Evolutionary conservation across 495 filamentous ascomycete genomes (phyloP).

Genomic region (Xylaria sp.): DNA sequence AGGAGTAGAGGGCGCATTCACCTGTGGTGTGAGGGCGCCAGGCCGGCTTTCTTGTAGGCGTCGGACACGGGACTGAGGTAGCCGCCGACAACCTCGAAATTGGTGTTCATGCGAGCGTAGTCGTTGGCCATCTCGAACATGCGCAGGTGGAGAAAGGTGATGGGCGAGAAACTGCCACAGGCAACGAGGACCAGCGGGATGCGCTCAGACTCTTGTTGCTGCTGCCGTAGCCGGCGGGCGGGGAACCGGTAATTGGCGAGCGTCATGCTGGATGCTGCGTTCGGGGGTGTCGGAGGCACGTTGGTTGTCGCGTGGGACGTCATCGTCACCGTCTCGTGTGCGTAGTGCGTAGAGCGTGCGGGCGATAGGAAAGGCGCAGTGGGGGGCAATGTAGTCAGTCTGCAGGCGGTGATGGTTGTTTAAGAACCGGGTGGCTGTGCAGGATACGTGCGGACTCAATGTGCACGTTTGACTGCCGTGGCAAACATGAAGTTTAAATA

Average conservation of each 20-base stretch:
- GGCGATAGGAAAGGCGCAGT: neutral
- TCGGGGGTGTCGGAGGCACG: conserved; percentile 22
- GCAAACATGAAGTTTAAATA: neutral
- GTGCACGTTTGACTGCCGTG: neutral
- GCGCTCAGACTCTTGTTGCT: conserved; percentile 71
- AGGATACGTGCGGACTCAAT: neutral
- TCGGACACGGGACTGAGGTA: conserved; percentile 79
- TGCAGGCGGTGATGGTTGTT: neutral
- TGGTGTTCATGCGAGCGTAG: conserved; percentile 66
- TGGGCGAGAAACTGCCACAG: conserved; percentile 89
- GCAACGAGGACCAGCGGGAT: conserved; percentile 84
- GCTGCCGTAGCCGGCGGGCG: conserved; percentile 67
- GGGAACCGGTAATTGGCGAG: conserved; percentile 75
- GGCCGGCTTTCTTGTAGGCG: conserved; percentile 88
- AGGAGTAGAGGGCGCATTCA: conserved; percentile 37
- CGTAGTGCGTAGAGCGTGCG: neutral
- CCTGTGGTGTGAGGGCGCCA: conserved; percentile 78
- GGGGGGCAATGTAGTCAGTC: no score
- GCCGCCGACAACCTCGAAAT: conserved; percentile 85
- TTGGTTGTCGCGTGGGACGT: conserved; percentile 24
- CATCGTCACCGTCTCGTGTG: conserved; percentile 27
- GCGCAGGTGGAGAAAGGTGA: conserved; percentile 86
- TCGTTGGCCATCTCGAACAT: conserved; percentile 76
- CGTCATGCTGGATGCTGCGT: conserved; percentile 38
- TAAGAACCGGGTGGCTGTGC: neutral